Conservation (phyloP, 345 rosid genomes). For the Populus nigra region DNA sequence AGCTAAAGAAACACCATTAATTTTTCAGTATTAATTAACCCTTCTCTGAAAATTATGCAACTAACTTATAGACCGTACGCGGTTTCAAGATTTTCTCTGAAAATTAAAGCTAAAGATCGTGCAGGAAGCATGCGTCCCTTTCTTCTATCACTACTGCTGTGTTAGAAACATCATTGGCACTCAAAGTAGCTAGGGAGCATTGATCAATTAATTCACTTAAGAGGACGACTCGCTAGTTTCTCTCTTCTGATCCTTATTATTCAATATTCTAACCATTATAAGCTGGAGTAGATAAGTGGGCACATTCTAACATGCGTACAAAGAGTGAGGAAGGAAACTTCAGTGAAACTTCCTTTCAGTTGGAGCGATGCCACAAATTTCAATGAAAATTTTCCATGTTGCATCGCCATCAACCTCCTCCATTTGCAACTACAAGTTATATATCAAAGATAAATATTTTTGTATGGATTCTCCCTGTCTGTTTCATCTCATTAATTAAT, state of each 20-base stretch:
- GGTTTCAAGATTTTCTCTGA: background rate
- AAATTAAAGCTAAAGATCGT: background rate
- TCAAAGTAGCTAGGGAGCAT: background rate
- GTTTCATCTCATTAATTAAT: background rate
- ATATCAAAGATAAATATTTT: background rate
- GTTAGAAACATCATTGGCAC: background rate
- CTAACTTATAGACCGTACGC: background rate
- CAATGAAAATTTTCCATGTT: background rate
- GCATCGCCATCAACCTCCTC: background rate
- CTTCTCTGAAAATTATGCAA: too few relatives aligned
- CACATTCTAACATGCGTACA: background rate
- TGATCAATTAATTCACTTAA: too few relatives aligned
- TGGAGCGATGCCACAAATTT: conserved; percentile 5
- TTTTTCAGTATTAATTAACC: too few relatives aligned
- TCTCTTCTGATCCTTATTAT: background rate
- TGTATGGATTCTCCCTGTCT: background rate
- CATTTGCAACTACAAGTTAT: background rate
- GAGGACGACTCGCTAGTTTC: background rate
- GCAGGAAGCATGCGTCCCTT: background rate
- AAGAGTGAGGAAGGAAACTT: background rate
- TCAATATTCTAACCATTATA: background rate
- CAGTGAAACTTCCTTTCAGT: conserved; percentile 4
- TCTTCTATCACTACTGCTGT: background rate
- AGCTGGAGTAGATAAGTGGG: background rate
- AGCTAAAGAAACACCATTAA: too few relatives aligned